A percentile compares a stretch with the other conserved stretches of the same genome.
These are phyloP conservation scores for Stephania cephalantha DNA, from an alignment of 164 flowering plant species.

Conservation along the genomic window DNA sequence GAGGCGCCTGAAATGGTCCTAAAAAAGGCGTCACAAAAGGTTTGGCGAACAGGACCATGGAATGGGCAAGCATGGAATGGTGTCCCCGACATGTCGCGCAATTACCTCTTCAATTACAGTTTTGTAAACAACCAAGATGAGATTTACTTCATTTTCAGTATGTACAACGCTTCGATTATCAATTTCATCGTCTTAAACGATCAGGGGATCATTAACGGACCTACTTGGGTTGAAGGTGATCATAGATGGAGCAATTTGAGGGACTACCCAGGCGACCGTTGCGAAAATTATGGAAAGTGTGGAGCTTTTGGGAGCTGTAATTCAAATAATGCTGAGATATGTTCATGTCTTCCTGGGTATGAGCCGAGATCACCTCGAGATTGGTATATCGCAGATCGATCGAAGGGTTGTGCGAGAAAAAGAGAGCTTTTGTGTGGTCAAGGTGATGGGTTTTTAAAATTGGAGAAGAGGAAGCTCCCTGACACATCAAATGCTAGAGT, in stretches of 20 bases:
- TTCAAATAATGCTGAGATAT: neutral
- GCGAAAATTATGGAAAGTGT: conserved; percentile 19
- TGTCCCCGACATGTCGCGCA: conserved; percentile 14
- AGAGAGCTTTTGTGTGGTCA: neutral
- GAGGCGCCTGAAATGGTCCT: too few species aligned
- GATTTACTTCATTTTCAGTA: neutral
- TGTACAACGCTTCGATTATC: conserved; percentile 8
- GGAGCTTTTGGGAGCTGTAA: conserved; percentile 18
- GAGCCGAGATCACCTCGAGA: too few species aligned
- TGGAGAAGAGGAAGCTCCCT: conserved; percentile 8
- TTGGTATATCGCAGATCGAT: neutral
- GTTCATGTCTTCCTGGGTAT: neutral
- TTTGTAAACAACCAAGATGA: conserved; percentile 11
- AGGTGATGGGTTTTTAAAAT: conserved; percentile 6
- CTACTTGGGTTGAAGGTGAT: conserved; percentile 6
- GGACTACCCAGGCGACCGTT: conserved; percentile 13
- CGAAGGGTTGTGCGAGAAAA: neutral
- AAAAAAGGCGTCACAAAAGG: too few species aligned
- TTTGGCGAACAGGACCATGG: conserved; percentile 38
- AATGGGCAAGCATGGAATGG: conserved; percentile 3
- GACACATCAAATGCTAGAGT: neutral
- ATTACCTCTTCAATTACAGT: neutral
- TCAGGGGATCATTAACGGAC: neutral
- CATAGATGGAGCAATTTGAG: conserved; percentile 16
- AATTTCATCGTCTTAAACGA: conserved; percentile 10